phyloP scores from a whole-genome alignment of 2,329 filamentous ascomycete species.

The Arthrinium phaeospermum region DNA sequence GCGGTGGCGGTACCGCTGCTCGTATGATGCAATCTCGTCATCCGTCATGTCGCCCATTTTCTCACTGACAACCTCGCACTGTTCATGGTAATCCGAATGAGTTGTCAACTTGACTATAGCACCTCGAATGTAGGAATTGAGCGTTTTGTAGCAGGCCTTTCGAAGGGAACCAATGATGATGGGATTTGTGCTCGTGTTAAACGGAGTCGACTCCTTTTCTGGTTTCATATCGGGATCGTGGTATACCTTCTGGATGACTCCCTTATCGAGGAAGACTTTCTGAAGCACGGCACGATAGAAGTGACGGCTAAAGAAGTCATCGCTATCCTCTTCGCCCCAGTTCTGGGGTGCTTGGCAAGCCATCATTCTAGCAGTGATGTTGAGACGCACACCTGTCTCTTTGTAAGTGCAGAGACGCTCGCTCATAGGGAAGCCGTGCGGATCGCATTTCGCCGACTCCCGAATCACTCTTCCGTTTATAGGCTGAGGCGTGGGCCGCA shows the following conservation, averaged over 20 bases:
- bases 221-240: conserved; percentile 39
- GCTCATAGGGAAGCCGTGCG: conserved; percentile 94
- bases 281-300: conserved; percentile 92
- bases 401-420: conserved; percentile 66
- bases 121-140: conserved; percentile 78
- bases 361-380: conserved; percentile 98
- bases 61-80: conserved; percentile 65
- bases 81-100: conserved; percentile 60
- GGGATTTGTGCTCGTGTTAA: conserved; percentile 70
- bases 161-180: conserved; percentile 86
- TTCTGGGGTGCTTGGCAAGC: conserved; percentile 94
- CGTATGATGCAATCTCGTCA: conserved; percentile 76
- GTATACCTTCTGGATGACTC: conserved; percentile 69
- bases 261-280: conserved; percentile 86
- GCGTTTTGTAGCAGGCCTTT: conserved; percentile 79
- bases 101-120: conserved; percentile 77
- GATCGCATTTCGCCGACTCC: conserved; percentile 77
- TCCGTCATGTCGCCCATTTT: conserved; percentile 75
- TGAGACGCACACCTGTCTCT: conserved; percentile 75
- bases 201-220: conserved; percentile 44
- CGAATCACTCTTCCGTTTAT: conserved; percentile 71
- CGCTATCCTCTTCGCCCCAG: conserved; percentile 83
- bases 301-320: conserved; percentile 88
- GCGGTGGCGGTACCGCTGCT: conserved; percentile 63
- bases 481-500: conserved; percentile 72